phyloP scores from a whole-genome alignment of 2,329 filamentous ascomycete species.

The Colletotrichum cuscutae region DNA sequence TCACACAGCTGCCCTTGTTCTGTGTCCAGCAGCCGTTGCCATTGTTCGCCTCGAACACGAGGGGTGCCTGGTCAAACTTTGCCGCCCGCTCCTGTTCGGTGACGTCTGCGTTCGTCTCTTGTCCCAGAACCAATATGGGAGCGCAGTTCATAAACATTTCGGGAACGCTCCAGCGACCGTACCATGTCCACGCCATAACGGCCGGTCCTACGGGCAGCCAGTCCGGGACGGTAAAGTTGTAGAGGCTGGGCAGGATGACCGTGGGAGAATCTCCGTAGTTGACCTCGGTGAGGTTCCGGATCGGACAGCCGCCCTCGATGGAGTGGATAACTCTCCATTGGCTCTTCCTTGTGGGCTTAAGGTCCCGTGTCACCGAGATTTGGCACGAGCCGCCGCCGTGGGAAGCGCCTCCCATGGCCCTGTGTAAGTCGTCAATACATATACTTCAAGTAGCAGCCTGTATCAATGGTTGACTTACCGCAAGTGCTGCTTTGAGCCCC shows the following conservation, averaged over 20 bases:
- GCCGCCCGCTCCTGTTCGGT: not conserved
- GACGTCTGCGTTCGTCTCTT: not conserved
- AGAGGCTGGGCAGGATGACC: not conserved
- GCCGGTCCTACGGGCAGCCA: conserved; percentile 4
- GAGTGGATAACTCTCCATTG: conserved; percentile 7
- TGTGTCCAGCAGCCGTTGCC: conserved; percentile 5
- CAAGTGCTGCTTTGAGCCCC: not conserved
- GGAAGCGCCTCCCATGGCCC: not conserved
- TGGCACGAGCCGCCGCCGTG: not conserved
- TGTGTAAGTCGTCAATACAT: not conserved
- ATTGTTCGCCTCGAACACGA: conserved; percentile 12
- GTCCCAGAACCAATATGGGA: not conserved
- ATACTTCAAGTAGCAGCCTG: not conserved
- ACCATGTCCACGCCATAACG: conserved; percentile 16
- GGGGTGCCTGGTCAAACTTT: not conserved
- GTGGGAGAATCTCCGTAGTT: not conserved
- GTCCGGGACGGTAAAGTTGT: not conserved
- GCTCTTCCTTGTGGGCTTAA: not conserved
- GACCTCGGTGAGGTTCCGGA: not conserved
- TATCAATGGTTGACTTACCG: not conserved
- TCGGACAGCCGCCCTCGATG: conserved; percentile 1
- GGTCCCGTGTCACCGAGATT: not conserved
- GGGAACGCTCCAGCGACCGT: conserved; percentile 1
- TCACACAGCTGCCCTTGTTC: not conserved
- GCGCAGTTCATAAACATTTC: conserved; percentile 21